Evolutionary conservation across 345 rosid species (phyloP), one percentile per base, ranked within the genome.

Genomic region (Physaria fendleri): DNA sequence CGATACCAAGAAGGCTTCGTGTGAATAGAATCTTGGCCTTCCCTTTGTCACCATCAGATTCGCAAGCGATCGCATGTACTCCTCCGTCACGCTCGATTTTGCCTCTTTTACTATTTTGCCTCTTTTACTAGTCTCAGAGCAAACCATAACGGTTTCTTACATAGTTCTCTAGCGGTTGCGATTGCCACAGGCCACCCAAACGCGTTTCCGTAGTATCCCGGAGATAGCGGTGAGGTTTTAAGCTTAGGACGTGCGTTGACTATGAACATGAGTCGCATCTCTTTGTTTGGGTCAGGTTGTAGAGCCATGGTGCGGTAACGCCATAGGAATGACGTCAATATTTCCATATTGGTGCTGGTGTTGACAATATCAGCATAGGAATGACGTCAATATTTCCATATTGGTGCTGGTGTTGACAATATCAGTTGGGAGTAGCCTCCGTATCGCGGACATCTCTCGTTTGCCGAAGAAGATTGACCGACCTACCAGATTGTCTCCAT

Each of bases 31-130:
- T 5, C 68, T 74, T 10, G 79, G 91, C 23, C 83, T 62, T 10
- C 78, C 83, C 41, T 52, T 72, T 0, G 43, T 23, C 47, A 69
- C 87, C 87, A 79, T 72, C 6, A 82, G 38, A 51, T 78, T 75
- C 0, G 81, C 81, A 45, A 77, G 48, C 2, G 90, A 79, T 10
- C 51, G 49, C 77, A 84, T 78, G 65, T 79, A 81, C 51, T 79
- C 90, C 18, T 79, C 80, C n/a, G 72, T 79, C 18, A 74, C 66
- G 3, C 40, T 33, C 0, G 65, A 71, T 54, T 76, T 78, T 0
- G 64, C 64, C 4, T 74, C 62, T 24, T 59, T 71, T 2, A 72
- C 60, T 32, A 76, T 54, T 76, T 78, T 0, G 64, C 64, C 4
- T 74, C 62, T 24, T 59, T 71, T 2, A 72, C 60, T 32, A 76